phyloP scores from a whole-genome alignment of 2,329 filamentous ascomycete species.

The Fusarium domesticum region DNA sequence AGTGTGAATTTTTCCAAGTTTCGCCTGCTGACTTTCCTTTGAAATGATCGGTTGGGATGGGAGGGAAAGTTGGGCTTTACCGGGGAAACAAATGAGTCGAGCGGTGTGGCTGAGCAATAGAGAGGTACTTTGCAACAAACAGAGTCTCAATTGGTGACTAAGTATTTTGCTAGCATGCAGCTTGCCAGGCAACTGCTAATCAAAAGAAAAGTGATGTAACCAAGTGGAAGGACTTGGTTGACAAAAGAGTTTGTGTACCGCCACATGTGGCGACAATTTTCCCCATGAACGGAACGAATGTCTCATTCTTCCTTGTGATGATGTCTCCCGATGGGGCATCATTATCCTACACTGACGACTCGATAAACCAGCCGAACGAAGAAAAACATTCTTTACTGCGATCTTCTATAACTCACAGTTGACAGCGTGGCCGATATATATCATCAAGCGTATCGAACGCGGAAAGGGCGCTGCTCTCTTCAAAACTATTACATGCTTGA shows the following conservation, averaged over 20 bases:
- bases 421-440: too few relatives aligned
- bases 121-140: background rate
- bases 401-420: too few relatives aligned
- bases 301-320: background rate
- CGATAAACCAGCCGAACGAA: slow-evolving; percentile 1
- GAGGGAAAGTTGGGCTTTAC: slow-evolving; percentile 15
- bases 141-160: background rate
- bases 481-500: slow-evolving; percentile 14
- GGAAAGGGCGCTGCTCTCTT: background rate
- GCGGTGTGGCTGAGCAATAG: slow-evolving; percentile 10
- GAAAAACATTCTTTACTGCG: background rate
- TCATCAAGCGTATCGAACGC: too few relatives aligned
- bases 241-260: slow-evolving; percentile 5
- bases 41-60: slow-evolving; percentile 4
- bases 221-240: slow-evolving; percentile 1
- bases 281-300: slow-evolving; percentile 2
- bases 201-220: background rate
- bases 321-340: too few relatives aligned
- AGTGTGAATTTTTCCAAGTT: slow-evolving; percentile 27
- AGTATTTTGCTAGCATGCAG: slow-evolving; percentile 12
- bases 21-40: slow-evolving; percentile 11
- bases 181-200: background rate
- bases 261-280: slow-evolving; percentile 5
- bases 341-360: too few relatives aligned
- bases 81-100: slow-evolving; percentile 17